phyloP scores from a whole-genome alignment of 805 yeast species.

The Lachancea waltii region DNA sequence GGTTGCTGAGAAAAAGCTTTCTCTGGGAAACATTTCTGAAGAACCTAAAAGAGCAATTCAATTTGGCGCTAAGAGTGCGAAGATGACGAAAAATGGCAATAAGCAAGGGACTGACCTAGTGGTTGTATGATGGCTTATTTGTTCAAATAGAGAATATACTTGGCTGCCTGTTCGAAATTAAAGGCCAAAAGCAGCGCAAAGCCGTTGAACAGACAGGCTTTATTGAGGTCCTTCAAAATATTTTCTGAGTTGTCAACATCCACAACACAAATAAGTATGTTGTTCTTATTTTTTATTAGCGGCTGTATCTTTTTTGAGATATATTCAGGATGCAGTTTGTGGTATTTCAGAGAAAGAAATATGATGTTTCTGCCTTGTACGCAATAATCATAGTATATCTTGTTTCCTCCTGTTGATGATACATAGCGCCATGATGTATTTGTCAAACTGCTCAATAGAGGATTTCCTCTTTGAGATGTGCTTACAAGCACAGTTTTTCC shows the following conservation, averaged over 20 bases:
- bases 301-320: conserved; percentile 50
- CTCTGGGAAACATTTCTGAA: conserved; percentile 48
- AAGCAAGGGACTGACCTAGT: conserved; percentile 65
- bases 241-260: conserved; percentile 56
- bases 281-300: conserved; percentile 36
- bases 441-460: conserved; percentile 50
- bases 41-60: conserved; percentile 94
- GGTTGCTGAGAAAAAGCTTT: conserved; percentile 45
- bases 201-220: conserved; percentile 36
- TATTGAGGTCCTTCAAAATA: conserved; percentile 36
- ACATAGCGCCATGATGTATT: conserved; percentile 49
- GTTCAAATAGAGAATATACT: conserved; percentile 34
- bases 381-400: conserved; percentile 56
- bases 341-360: conserved; percentile 64
- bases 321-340: conserved; percentile 71
- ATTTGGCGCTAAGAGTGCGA: conserved; percentile 93
- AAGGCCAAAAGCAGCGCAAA: conserved; percentile 38
- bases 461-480: conserved; percentile 67
- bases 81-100: conserved; percentile 73
- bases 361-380: conserved; percentile 51
- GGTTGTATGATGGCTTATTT: conserved; percentile 7
- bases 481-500: conserved; percentile 46
- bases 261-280: conserved; percentile 56
- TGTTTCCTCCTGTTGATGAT: conserved; percentile 30
- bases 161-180: conserved; percentile 49